Evolutionary conservation across 306 rosid species (phyloP), one percentile per base, ranked within the genome.

Genomic region (Ormosia emarginata): DNA sequence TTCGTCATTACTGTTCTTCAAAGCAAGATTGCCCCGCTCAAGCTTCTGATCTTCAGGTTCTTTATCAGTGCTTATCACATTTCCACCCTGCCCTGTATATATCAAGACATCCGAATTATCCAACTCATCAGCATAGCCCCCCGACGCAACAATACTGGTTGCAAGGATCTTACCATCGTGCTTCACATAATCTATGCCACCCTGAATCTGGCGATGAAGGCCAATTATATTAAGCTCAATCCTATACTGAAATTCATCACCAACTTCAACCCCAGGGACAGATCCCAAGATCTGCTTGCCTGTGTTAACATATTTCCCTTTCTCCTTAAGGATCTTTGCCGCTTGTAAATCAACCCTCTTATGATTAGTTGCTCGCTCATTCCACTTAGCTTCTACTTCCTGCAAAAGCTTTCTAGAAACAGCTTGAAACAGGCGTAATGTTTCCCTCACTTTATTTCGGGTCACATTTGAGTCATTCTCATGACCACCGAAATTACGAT

Each of bases 21-120:
- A 64, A 57, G 98, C 95, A 69, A 95, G 98, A 80, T 95, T 95
- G 71, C 99, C 99, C 77, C 97, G 88, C 79, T 90, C 90, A 81
- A 93, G 98, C 90, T 90, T 95, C 86, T 95, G 97, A 81, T 95
- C 98, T 83, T 92, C 99, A n/a, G 98, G 99, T 80, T 87, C 87
- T 84, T 86, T 95, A 49, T 61, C 92, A 30, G 78, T 41, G 65
- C 80, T 78, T 85, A 90, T 82, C 76, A 95, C 85, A 90, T 91
- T 92, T 63, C 98, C 99, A 75, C 99, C 99, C 81, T 93, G 98
- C 40, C 99, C 99, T 0, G 94, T 89, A 80, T 93, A 95, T 49
- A 79, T 81, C 89, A 95, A 84, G 81, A 86, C 88, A 84, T 90
- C 92, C 4, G 97, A 86, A 79, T 90, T 77, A 71, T 88, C 96